A percentile compares a stretch with the other conserved stretches of the same genome.
Evolutionary conservation across 208 protist species (phyloP).

Genomic region (Histomonas meleagridis): DNA sequence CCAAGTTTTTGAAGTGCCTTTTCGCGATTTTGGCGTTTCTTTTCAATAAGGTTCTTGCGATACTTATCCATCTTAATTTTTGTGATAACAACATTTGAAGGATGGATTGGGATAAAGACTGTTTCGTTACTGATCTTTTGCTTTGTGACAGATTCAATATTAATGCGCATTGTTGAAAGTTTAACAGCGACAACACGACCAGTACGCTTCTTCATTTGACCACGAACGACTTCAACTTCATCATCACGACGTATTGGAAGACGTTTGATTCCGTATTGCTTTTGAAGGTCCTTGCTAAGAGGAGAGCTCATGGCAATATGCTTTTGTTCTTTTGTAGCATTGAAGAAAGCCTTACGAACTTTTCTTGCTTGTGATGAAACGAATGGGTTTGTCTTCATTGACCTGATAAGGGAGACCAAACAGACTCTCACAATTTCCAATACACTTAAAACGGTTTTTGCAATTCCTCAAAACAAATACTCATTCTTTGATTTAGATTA

Average conservation of each 20-base stretch:
- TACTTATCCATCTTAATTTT: constrained; percentile 92
- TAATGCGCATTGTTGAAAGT: neutral
- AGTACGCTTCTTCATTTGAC: neutral
- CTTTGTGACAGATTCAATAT: neutral
- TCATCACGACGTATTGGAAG: constrained; percentile 9
- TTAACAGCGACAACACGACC: neutral
- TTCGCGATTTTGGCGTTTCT: neutral
- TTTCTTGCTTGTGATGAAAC: neutral
- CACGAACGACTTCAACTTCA: neutral
- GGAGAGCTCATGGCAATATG: neutral
- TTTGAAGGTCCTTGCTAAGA: neutral
- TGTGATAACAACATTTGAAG: constrained; percentile 93
- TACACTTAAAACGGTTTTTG: too few relatives aligned
- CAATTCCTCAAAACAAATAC: too few relatives aligned
- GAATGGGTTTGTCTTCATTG: constrained; percentile 1
- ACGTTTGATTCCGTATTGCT: neutral
- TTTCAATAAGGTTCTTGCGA: constrained; percentile 80
- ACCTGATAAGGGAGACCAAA: neutral
- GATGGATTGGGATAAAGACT: constrained; percentile 65
- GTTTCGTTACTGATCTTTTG: neutral
- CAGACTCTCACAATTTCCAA: too few relatives aligned
- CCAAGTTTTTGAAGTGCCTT: neutral
- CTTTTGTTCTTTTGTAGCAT: neutral
- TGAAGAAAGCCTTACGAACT: neutral
- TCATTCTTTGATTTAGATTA: too few relatives aligned